Conservation (phyloP, 163 green algal species). For the Chloroidium sp. region DNA sequence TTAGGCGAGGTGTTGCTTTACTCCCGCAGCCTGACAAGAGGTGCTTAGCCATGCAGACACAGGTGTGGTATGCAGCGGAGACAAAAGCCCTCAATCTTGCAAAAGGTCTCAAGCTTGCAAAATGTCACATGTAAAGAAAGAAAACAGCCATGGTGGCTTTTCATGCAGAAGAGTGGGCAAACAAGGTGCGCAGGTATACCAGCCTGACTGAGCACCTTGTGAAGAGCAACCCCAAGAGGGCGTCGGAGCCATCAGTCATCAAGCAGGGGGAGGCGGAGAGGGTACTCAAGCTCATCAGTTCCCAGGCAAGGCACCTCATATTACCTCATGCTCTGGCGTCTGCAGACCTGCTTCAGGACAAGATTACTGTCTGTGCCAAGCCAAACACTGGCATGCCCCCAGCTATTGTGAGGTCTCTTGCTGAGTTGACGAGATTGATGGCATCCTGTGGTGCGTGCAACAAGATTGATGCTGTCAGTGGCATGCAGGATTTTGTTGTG, state of each 20-base stretch:
- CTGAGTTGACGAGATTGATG: background rate
- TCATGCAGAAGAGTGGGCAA: constrained; percentile 40
- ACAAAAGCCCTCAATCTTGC: no score
- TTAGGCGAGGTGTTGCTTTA: no score
- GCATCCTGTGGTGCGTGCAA: background rate
- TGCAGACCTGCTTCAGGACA: background rate
- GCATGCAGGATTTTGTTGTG: constrained; percentile 44
- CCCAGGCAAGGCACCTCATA: background rate
- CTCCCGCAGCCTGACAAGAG: no score
- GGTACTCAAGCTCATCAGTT: constrained; percentile 33
- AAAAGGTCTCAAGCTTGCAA: no score
- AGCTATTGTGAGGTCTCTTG: background rate
- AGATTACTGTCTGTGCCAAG: background rate
- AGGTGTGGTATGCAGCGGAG: no score
- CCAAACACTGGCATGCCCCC: background rate
- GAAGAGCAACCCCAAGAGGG: constrained; percentile 60
- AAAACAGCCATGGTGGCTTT: no score
- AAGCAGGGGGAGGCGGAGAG: constrained; percentile 41
- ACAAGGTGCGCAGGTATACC: constrained; percentile 56
- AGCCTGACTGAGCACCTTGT: constrained; percentile 44
- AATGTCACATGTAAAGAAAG: no score
- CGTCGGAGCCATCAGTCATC: constrained; percentile 32
- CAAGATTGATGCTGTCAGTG: background rate
- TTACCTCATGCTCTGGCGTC: background rate
- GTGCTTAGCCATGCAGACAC: no score